Conservation (phyloP, 1,284 basidiomycete genomes). For the Testicularia cyperi region DNA sequence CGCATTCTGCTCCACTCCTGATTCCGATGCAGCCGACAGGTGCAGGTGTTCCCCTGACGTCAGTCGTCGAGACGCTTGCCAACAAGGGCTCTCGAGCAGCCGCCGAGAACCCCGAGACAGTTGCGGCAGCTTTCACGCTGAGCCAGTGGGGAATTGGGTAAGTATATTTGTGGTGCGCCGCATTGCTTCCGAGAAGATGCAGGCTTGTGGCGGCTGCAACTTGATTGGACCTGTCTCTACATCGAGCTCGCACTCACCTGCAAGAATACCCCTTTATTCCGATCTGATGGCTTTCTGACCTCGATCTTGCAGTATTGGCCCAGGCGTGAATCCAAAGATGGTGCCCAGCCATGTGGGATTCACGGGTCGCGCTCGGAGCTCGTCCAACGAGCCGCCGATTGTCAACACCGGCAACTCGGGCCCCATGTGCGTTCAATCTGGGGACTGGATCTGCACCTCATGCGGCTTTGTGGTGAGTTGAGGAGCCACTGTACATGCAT, state of each 20-base stretch:
- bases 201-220: too few species aligned
- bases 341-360: constrained; percentile 7
- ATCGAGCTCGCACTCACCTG: too few species aligned
- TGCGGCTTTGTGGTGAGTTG: constrained; percentile 63
- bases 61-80: constrained; percentile 28
- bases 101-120: constrained; percentile 31
- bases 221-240: too few species aligned
- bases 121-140: constrained; percentile 32
- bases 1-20: constrained; percentile 13
- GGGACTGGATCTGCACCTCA: constrained; percentile 83
- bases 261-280: neutral
- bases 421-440: constrained; percentile 79
- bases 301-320: constrained; percentile 22
- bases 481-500: neutral
- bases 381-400: constrained; percentile 60
- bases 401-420: constrained; percentile 84
- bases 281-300: neutral
- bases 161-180: too few species aligned
- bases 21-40: constrained; percentile 37
- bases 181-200: too few species aligned
- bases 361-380: constrained; percentile 7
- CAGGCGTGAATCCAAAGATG: constrained; percentile 46
- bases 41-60: constrained; percentile 25
- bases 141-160: constrained; percentile 35
- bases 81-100: constrained; percentile 34